Evolutionary conservation across 805 yeast species (phyloP).

Genomic region (Kodamaea kakaduensis): DNA sequence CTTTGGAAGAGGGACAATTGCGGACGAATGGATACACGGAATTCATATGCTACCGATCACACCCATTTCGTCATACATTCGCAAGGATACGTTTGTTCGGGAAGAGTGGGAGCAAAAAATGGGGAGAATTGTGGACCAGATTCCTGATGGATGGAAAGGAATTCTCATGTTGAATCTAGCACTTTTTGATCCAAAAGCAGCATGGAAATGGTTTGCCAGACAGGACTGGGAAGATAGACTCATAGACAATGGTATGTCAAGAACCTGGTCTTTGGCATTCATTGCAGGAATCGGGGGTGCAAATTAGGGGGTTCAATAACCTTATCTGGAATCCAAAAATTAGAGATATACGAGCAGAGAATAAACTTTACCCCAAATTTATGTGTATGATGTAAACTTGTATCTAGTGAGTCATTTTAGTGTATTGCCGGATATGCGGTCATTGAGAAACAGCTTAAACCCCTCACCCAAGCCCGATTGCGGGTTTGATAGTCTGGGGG

Average conservation of each 20-base stretch:
- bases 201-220: conserved; percentile 45
- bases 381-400: too few species aligned
- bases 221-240: conserved; percentile 48
- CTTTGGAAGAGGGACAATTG: conserved; percentile 60
- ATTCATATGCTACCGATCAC: conserved; percentile 76
- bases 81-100: conserved; percentile 49
- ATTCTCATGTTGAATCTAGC: conserved; percentile 72
- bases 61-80: conserved; percentile 58
- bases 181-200: conserved; percentile 56
- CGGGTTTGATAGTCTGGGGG: too few species aligned
- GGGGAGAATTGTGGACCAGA: conserved; percentile 38
- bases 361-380: too few species aligned
- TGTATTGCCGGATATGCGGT: too few species aligned
- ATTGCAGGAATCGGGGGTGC: conserved; percentile 51
- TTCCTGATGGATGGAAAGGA: conserved; percentile 71
- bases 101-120: conserved; percentile 63
- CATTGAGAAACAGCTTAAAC: too few species aligned
- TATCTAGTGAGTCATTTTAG: too few species aligned
- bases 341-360: too few species aligned
- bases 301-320: conserved; percentile 2
- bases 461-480: too few species aligned
- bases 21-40: conserved; percentile 67
- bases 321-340: too few species aligned
- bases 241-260: conserved; percentile 81
- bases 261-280: conserved; percentile 81